Evolutionary conservation across 2,329 filamentous ascomycete species (phyloP).

Genomic region (Podosphaera xanthii): DNA sequence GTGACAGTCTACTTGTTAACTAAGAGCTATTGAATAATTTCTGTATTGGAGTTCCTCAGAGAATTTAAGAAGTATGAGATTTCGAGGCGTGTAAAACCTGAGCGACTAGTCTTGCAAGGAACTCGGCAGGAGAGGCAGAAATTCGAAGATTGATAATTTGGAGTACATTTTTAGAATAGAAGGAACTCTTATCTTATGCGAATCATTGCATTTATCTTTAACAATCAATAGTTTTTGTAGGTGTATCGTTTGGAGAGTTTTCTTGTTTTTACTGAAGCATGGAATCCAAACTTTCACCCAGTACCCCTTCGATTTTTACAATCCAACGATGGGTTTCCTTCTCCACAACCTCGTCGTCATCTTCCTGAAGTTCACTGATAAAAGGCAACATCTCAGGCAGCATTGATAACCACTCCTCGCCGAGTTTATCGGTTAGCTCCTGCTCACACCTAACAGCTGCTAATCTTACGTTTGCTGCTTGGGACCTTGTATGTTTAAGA

Average conservation of each 20-base stretch:
- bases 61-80: too few species aligned
- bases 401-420: slow-evolving; percentile 82
- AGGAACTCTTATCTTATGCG: too few species aligned
- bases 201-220: too few species aligned
- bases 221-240: too few species aligned
- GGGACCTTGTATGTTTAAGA: slow-evolving; percentile 55
- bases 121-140: too few species aligned
- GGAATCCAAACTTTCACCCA: slow-evolving; percentile 75
- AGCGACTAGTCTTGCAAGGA: too few species aligned
- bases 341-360: slow-evolving; percentile 87
- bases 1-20: too few species aligned
- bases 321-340: slow-evolving; percentile 80
- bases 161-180: too few species aligned
- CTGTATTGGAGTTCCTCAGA: too few species aligned
- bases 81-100: too few species aligned
- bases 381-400: slow-evolving; percentile 90
- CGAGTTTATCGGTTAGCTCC: slow-evolving; percentile 53
- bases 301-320: slow-evolving; percentile 61
- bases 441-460: slow-evolving; percentile 68
- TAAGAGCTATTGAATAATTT: too few species aligned
- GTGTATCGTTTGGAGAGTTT: background rate
- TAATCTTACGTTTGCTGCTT: slow-evolving; percentile 48
- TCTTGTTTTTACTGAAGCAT: slow-evolving; percentile 51
- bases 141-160: too few species aligned
- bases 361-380: slow-evolving; percentile 87